Base-by-base conservation (phyloP, 2,329 filamentous ascomycete genomes). In the Colletotrichum kahawae region DNA sequence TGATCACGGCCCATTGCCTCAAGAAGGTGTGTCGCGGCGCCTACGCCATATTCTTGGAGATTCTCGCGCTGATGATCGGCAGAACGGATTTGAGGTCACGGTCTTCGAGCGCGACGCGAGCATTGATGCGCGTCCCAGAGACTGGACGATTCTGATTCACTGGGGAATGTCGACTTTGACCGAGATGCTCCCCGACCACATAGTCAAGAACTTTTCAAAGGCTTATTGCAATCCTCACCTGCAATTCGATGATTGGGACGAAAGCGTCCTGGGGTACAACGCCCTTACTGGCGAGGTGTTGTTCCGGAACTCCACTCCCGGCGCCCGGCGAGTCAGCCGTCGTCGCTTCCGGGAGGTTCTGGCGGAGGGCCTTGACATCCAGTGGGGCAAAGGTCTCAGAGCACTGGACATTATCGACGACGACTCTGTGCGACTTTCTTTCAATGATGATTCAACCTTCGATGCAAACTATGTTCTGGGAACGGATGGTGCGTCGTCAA, bases 71-170 rank as follows among this genome's bases (percentile, higher is more conserved):
- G 51, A 66, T 18, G 8, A 5, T 10, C 4, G 31, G 38, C 27
- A 84, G 82, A 79, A 81, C 57, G 83, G 83, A 31, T 82, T 85
- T 73, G 64, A 79, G 7, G 82, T 82, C 7, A 67, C 77, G 36
- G 74, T 85, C 4, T 84, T 81, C 65, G 84, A 85, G 27, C 63
- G 71, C 18, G 84, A 85, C 38, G 65, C 70, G 2, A 76, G 78
- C 66, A 59, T 83, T 70, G 77, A 81, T 10, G 78, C 79, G 27
- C 81, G 83, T 10, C 63, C 72, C 4, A 82, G 84, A 68, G 84
- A 85, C 78, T 85, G 84, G 84, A 83, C 82, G n/a, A 84, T 86
- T 36, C 79, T 84, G 13, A 76, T 86, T 27, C 84, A 85, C 75
- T 87, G 85, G 85, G 84, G 82, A 14, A 81, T 85, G 78, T 80